Base-by-base conservation (phyloP, 768 basidiomycete genomes). In the Lactarius pseudohatsudake region DNA sequence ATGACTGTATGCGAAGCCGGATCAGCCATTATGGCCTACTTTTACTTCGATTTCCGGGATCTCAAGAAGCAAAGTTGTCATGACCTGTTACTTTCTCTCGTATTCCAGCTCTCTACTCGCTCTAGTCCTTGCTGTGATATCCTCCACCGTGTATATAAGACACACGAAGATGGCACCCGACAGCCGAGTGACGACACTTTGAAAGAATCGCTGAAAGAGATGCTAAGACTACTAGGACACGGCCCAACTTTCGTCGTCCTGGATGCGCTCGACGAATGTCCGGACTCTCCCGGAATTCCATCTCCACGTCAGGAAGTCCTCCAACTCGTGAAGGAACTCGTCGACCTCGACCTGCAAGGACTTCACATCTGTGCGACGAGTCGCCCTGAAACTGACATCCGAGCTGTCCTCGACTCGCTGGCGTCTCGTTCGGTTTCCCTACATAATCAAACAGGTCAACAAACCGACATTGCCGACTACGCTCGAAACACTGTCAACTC, bases 231-330 rank as follows among this genome's bases (percentile, higher is more conserved):
- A 9, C n/a, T 9, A 1, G 45, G n/a, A 3, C 45, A 47, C 3
- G 20, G 8, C 9, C n/a, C n/a, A 9, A 47, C 10, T 22, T 47
- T 47, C 45, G 22, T 47, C 10, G 10, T 47, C 45, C n/a, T 47
- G n/a, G 45, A 47, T 47, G 45, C 45, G n/a, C 20, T 47, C 45
- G 45, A 47, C n/a, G 45, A 47, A 47, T 47, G n/a, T 47, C 45
- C 45, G 4, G 45, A 22, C n/a, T 47, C n/a, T 4, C 4, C n/a
- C 20, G 45, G n/a, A 8, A n/a, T 47, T 4, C 45, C 45, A n/a
- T 20, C 45, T 22, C 45, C 45, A 4, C 45, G 45, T 47, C 1
- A 11, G 11, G 45, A 47, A n/a, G 45, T 47, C 45, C 45, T 47
- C n/a, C 45, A 47, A 47, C 10, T 47, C 10, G 45, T 47, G 45